These are phyloP conservation scores for Xerocomus spinulosus DNA, from an alignment of 768 basidiomycete genomes.

Conservation along the genomic window DNA sequence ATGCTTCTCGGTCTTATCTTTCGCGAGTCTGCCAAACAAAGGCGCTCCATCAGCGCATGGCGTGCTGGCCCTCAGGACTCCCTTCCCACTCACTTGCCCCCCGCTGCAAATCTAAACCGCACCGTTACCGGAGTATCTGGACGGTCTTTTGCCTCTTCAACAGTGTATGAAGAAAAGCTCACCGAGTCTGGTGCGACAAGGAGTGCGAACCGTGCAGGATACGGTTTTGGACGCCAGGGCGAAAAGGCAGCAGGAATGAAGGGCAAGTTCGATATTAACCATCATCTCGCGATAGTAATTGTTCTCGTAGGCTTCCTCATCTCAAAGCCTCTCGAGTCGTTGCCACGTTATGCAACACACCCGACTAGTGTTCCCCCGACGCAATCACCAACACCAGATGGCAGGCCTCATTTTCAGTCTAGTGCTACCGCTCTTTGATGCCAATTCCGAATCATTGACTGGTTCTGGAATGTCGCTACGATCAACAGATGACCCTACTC, in stretches of 20 bases:
- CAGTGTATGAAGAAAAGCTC: slow-evolving; percentile 29
- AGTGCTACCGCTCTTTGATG: slow-evolving; percentile 27
- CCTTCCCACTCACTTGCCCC: slow-evolving; percentile 43
- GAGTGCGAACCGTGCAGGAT: slow-evolving; percentile 41
- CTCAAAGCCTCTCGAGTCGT: slow-evolving; percentile 55
- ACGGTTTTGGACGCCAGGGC: slow-evolving; percentile 78
- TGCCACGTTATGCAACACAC: slow-evolving; percentile 53
- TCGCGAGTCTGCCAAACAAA: slow-evolving; percentile 55
- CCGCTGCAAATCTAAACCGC: slow-evolving; percentile 21
- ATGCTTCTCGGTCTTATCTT: slow-evolving; percentile 73
- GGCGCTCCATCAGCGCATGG: slow-evolving; percentile 64
- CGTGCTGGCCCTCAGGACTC: slow-evolving; percentile 46
- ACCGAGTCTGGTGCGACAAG: slow-evolving; percentile 21
- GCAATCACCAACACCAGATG: slow-evolving; percentile 14
- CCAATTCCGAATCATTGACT: slow-evolving; percentile 15
- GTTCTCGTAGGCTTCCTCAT: slow-evolving; percentile 45
- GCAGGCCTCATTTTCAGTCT: slow-evolving; percentile 25
- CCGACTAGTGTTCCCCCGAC: slow-evolving; percentile 30
- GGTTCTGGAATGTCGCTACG: slow-evolving; percentile 14
- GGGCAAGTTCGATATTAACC: slow-evolving; percentile 33
- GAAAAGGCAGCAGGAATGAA: slow-evolving; percentile 66
- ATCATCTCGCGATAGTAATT: slow-evolving; percentile 3
- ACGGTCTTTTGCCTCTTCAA: slow-evolving; percentile 26
- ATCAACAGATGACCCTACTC: slow-evolving; percentile 10
- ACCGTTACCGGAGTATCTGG: slow-evolving; percentile 20